Evolutionary conservation across 139 green algal genomes (phyloP).

Genomic region (Chlorella sp.): DNA sequence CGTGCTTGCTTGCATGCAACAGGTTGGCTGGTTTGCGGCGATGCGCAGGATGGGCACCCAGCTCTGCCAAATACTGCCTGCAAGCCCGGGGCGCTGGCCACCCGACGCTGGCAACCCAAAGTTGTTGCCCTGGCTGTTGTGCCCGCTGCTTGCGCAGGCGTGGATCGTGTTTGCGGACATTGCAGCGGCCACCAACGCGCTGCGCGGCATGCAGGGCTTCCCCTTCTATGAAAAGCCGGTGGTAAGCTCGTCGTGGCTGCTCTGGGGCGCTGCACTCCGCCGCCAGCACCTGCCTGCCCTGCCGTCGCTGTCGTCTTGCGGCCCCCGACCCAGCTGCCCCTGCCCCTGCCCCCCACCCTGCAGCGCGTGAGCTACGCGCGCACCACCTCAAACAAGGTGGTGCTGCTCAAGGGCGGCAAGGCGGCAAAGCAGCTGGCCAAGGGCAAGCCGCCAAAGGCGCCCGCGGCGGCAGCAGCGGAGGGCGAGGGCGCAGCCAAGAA

Average conservation of each 20-base stretch:
- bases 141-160: constrained; percentile 59
- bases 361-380: constrained; percentile 26
- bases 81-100: no score
- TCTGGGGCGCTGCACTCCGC: not conserved
- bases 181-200: constrained; percentile 84
- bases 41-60: no score
- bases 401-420: constrained; percentile 9
- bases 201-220: constrained; percentile 97
- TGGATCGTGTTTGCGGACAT: constrained; percentile 97
- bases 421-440: constrained; percentile 8
- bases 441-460: constrained; percentile 27
- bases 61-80: no score
- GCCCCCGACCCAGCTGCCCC: no score
- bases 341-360: not conserved
- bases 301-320: no score
- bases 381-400: constrained; percentile 1
- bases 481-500: constrained; percentile 5
- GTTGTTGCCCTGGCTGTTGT: no score
- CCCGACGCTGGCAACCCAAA: no score
- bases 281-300: no score
- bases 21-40: no score
- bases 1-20: no score
- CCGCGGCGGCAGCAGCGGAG: constrained; percentile 4
- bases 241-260: constrained; percentile 16
- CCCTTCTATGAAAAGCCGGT: constrained; percentile 99